phyloP scores from a whole-genome alignment of 805 yeast genomes.

The Teunomyces tritomae region DNA sequence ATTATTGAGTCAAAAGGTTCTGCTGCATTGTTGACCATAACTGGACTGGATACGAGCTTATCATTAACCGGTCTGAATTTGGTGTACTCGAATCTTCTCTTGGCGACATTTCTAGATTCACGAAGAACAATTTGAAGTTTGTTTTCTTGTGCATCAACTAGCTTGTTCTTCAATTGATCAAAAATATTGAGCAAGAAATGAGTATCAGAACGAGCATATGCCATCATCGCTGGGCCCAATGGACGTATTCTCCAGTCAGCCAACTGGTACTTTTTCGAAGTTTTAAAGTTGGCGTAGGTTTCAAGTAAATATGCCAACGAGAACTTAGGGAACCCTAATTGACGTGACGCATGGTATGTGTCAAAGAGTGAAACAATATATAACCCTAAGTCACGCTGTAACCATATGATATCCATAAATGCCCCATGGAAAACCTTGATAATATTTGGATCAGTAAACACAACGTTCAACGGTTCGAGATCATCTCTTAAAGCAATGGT shows the following conservation, averaged over 20 bases:
- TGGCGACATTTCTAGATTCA: slow-evolving; percentile 77
- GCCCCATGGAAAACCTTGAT: slow-evolving; percentile 96
- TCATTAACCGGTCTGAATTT: slow-evolving; percentile 50
- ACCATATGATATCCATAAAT: slow-evolving; percentile 93
- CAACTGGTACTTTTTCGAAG: slow-evolving; percentile 90
- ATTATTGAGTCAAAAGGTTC: slow-evolving; percentile 70
- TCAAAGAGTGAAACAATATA: slow-evolving; percentile 89
- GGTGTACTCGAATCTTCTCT: slow-evolving; percentile 76
- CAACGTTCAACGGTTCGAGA: slow-evolving; percentile 59
- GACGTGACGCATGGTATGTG: slow-evolving; percentile 84
- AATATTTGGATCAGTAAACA: slow-evolving; percentile 78
- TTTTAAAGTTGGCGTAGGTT: slow-evolving; percentile 73
- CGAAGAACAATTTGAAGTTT: slow-evolving; percentile 61
- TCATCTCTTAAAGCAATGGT: slow-evolving; percentile 77
- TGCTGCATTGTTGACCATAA: slow-evolving; percentile 42
- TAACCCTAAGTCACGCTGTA: slow-evolving; percentile 91
- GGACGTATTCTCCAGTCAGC: slow-evolving; percentile 98
- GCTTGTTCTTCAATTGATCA: slow-evolving; percentile 65
- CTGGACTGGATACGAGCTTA: slow-evolving; percentile 46
- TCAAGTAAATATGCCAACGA: slow-evolving; percentile 85
- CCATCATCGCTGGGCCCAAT: slow-evolving; percentile 65
- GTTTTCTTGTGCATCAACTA: slow-evolving; percentile 43
- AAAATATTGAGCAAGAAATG: slow-evolving; percentile 83
- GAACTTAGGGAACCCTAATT: slow-evolving; percentile 74
- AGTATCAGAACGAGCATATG: slow-evolving; percentile 93